Evolutionary conservation across 2,329 filamentous ascomycete genomes (phyloP), one percentile per base, ranked within the genome.

Genomic region (Alternaria brassicae): DNA sequence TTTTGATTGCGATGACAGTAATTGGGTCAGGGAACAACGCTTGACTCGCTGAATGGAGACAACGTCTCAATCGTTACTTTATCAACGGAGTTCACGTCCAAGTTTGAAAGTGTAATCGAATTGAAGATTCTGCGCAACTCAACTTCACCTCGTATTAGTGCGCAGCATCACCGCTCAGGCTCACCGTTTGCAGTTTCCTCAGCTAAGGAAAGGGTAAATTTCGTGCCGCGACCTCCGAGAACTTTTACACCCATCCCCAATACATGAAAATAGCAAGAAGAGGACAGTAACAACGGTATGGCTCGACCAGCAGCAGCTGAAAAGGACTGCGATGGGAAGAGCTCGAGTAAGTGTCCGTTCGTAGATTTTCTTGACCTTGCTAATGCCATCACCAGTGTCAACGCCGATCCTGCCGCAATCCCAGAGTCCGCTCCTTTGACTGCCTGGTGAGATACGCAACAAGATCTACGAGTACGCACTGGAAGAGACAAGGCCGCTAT

Each of bases 401-500:
- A n/a, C 2, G 10, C 1, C 27, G 1, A 44, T 53, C 13, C 21
- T 10, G 4, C 6, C 6, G 4, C 50, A 53, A 15, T 2, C 13
- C 10, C 50, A 37, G 2, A 53, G 50, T 2, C 17, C 19, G 2
- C 27, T 44, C 3, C 50, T 53, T 4, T 28, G 3, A 44, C 4
- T 53, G 10, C 19, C 39, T 1, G 39, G 28, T 6, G 50, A 53
- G 39, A 30, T 53, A 25, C 39, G 50, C 13, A 53, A 53, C 28
- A 27, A 8, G 28, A 44, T 53, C 15, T 53, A 44, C 7, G 3
- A 36, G 3, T 44, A 42, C 10, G 27, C 30, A 10, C 21, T 34
- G 1, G 17, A 13, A 1, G 3, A 44, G 12, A 32, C 28, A 10
- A 23, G 10, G 30, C 13, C 27, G 4, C 28, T 27, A 3, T 6